These are phyloP conservation scores for Amanita pallidorosea DNA, from an alignment of 768 basidiomycete species.

Conservation along the genomic window DNA sequence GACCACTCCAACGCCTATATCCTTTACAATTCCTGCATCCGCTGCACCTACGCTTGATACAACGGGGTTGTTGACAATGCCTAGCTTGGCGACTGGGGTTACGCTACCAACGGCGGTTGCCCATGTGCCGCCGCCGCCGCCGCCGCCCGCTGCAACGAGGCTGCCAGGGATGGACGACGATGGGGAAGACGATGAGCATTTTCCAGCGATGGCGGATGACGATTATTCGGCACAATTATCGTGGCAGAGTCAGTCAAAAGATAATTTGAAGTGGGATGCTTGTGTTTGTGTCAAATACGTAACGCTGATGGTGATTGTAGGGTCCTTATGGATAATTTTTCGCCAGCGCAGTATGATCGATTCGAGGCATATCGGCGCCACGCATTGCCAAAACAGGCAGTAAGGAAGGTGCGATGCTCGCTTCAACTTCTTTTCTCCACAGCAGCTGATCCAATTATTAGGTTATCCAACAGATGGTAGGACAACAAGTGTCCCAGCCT, in stretches of 20 bases:
- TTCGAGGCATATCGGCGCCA: slow-evolving; percentile 84
- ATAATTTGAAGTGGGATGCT: slow-evolving; percentile 60
- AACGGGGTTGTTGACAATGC: slow-evolving; percentile 12
- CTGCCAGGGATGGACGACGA: slow-evolving; percentile 31
- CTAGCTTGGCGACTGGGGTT: slow-evolving; percentile 9
- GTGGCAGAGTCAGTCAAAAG: slow-evolving; percentile 82
- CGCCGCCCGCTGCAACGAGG: slow-evolving; percentile 4
- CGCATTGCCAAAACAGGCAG: slow-evolving; percentile 73
- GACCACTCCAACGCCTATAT: neutral
- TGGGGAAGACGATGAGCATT: slow-evolving; percentile 68
- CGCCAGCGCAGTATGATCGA: slow-evolving; percentile 73
- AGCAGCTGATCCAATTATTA: slow-evolving; percentile 15
- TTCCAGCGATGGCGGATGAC: slow-evolving; percentile 83
- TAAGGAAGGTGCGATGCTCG: slow-evolving; percentile 51
- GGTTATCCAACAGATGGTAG: slow-evolving; percentile 76
- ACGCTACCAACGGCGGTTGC: slow-evolving; percentile 8
- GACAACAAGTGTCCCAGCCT: slow-evolving; percentile 77
- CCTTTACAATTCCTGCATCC: neutral
- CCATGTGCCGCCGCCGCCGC: slow-evolving; percentile 4
- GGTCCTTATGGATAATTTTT: slow-evolving; percentile 84
- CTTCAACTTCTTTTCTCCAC: neutral
- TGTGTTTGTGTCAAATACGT: neutral
- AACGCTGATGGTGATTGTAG: slow-evolving; percentile 23
- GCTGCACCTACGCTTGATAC: slow-evolving; percentile 10
- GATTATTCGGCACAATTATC: slow-evolving; percentile 78